phyloP scores from a whole-genome alignment of 2,329 filamentous ascomycete species.

The Lachnellula cervina region DNA sequence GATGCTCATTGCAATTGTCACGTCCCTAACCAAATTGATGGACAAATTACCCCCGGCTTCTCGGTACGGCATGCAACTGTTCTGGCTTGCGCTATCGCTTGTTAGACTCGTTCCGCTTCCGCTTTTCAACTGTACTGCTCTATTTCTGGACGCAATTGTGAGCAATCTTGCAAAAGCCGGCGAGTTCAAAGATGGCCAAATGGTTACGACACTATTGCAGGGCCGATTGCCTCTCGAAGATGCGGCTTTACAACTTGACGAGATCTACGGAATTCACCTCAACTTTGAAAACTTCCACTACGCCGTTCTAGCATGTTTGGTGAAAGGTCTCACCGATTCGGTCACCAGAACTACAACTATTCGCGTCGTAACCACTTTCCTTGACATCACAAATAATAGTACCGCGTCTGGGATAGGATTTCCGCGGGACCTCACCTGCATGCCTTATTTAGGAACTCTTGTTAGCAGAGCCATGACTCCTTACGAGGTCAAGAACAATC shows the following conservation, averaged over 20 bases:
- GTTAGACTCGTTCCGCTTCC: slow-evolving; percentile 57
- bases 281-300: slow-evolving; percentile 61
- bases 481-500: slow-evolving; percentile 57
- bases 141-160: slow-evolving; percentile 60
- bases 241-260: slow-evolving; percentile 56
- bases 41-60: slow-evolving; percentile 61
- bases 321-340: slow-evolving; percentile 59
- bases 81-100: slow-evolving; percentile 65
- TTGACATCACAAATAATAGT: slow-evolving; percentile 45
- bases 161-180: slow-evolving; percentile 58
- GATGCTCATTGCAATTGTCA: slow-evolving; percentile 65
- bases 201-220: slow-evolving; percentile 56
- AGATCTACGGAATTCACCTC: slow-evolving; percentile 62
- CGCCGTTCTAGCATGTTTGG: slow-evolving; percentile 59
- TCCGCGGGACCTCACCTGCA: slow-evolving; percentile 28
- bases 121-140: slow-evolving; percentile 62
- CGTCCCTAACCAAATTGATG: slow-evolving; percentile 66
- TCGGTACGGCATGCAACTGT: slow-evolving; percentile 63
- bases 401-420: slow-evolving; percentile 21
- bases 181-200: slow-evolving; percentile 54
- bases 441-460: slow-evolving; percentile 57
- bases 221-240: slow-evolving; percentile 58
- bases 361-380: slow-evolving; percentile 56
- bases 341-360: slow-evolving; percentile 55
- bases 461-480: slow-evolving; percentile 50